Percentiles rank a stretch among this genome's conserved stretches.
These are phyloP conservation scores for Pseudoperonospora humuli DNA, from an alignment of 352 stramenopile genomes.

Conservation along the genomic window DNA sequence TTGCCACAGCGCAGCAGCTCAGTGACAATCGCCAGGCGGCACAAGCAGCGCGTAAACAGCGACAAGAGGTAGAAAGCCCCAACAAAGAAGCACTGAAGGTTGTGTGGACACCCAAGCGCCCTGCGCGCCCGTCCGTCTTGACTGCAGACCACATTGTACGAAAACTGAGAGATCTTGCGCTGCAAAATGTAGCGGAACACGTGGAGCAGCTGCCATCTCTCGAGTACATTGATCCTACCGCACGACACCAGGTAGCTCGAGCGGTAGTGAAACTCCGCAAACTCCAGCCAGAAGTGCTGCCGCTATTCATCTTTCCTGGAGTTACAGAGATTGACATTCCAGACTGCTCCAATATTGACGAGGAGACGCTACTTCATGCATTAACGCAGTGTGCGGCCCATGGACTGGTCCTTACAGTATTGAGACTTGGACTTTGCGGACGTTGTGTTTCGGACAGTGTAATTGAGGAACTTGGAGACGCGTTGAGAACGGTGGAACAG, in stretches of 20 bases:
- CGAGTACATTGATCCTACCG: slow-evolving; percentile 57
- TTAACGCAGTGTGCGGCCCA: slow-evolving; percentile 44
- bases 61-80: slow-evolving; percentile 22
- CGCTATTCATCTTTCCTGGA: slow-evolving; percentile 76
- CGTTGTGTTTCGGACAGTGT: slow-evolving; percentile 70
- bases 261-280: slow-evolving; percentile 46
- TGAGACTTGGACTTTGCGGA: slow-evolving; percentile 65
- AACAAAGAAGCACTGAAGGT: slow-evolving; percentile 9
- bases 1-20: slow-evolving; percentile 52
- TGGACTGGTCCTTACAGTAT: slow-evolving; percentile 37
- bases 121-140: slow-evolving; percentile 38
- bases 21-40: slow-evolving; percentile 52
- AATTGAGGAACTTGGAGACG: slow-evolving; percentile 60
- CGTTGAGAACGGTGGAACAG: slow-evolving; percentile 54
- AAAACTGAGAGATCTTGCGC: slow-evolving; percentile 43
- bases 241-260: slow-evolving; percentile 51
- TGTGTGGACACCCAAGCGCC: slow-evolving; percentile 45
- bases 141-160: slow-evolving; percentile 41
- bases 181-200: slow-evolving; percentile 48
- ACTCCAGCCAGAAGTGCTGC: slow-evolving; percentile 60
- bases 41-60: slow-evolving; percentile 45
- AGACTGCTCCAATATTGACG: slow-evolving; percentile 76
- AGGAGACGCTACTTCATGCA: slow-evolving; percentile 42
- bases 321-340: slow-evolving; percentile 77
- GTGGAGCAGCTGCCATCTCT: slow-evolving; percentile 62